A percentile compares a stretch with the other conserved stretches of the same genome.
Evolutionary conservation across 805 yeast species (phyloP).

Genomic region (Kluyveromyces dobzhanskii): DNA sequence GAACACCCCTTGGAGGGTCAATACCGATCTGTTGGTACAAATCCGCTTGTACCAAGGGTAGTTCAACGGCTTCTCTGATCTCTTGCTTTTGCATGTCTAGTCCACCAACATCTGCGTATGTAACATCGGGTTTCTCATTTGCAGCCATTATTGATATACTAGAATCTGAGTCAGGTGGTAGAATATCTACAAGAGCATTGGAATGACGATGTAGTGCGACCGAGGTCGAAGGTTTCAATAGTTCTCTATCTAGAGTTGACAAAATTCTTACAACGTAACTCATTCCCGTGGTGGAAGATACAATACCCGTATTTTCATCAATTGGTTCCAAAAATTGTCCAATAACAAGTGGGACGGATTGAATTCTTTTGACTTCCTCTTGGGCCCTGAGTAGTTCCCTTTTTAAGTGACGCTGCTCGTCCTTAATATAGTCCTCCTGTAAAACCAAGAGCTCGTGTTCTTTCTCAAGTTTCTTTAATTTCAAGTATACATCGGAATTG

Average conservation of each 20-base stretch:
- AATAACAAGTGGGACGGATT: constrained; percentile 94
- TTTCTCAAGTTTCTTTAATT: constrained; percentile 80
- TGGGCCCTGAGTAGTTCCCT: constrained; percentile 94
- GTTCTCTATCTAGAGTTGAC: constrained; percentile 89
- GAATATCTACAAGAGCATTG: constrained; percentile 90
- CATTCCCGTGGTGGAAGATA: constrained; percentile 95
- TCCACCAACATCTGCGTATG: constrained; percentile 98
- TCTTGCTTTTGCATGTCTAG: constrained; percentile 99
- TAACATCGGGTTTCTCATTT: constrained; percentile 83
- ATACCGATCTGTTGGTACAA: constrained; percentile 95
- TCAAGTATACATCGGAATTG: constrained; percentile 66
- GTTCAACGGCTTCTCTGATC: constrained; percentile 95
- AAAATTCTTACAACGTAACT: constrained; percentile 93
- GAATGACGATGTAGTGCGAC: constrained; percentile 98
- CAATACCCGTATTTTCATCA: constrained; percentile 94
- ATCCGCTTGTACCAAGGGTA: constrained; percentile 93
- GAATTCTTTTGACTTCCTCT: constrained; percentile 96
- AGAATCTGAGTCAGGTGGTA: constrained; percentile 98
- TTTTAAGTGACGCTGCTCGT: constrained; percentile 93
- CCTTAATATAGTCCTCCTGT: constrained; percentile 96
- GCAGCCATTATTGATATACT: constrained; percentile 92
- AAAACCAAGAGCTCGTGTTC: constrained; percentile 75
- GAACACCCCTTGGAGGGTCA: constrained; percentile 97
- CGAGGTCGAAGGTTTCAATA: constrained; percentile 87
- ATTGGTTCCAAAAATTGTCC: constrained; percentile 98